phyloP scores from a whole-genome alignment of 768 basidiomycete genomes.

The Cystofilobasidium bisporidii region DNA sequence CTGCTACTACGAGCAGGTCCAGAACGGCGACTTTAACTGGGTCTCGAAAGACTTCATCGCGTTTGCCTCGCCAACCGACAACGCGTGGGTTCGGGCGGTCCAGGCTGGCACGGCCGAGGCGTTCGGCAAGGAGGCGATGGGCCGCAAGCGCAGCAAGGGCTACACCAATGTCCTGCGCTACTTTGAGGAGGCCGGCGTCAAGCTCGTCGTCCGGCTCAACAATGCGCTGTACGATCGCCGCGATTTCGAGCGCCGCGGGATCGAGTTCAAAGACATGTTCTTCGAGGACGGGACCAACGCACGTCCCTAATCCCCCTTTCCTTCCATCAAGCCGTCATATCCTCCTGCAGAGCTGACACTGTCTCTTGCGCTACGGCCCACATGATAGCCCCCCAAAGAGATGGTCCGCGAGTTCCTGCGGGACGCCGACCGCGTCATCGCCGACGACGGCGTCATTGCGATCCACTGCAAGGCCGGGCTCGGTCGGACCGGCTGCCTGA shows the following conservation, averaged over 20 bases:
- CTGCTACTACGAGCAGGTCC: constrained; percentile 46
- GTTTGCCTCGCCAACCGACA: constrained; percentile 73
- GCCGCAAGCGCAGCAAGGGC: constrained; percentile 58
- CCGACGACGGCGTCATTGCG: neutral
- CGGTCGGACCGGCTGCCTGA: constrained; percentile 89
- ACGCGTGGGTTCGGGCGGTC: constrained; percentile 29
- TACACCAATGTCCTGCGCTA: constrained; percentile 88
- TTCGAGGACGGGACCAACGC: constrained; percentile 93
- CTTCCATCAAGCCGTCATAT: neutral
- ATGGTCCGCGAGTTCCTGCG: constrained; percentile 24
- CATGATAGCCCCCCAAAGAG: constrained; percentile 16
- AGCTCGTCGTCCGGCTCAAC: constrained; percentile 86
- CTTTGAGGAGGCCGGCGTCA: constrained; percentile 76
- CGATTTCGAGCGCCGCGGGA: constrained; percentile 71
- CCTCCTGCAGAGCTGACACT: neutral
- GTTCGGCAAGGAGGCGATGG: constrained; percentile 49
- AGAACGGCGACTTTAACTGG: constrained; percentile 95
- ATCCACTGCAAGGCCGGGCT: constrained; percentile 88
- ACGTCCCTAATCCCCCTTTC: neutral
- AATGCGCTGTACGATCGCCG: constrained; percentile 78
- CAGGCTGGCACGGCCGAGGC: constrained; percentile 41
- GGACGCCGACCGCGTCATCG: constrained; percentile 16
- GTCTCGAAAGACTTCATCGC: constrained; percentile 47
- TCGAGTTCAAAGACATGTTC: constrained; percentile 59
- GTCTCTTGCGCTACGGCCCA: neutral